These are phyloP conservation scores for Kodamaea neixiangensis DNA, from an alignment of 805 yeast genomes.

Conservation along the genomic window DNA sequence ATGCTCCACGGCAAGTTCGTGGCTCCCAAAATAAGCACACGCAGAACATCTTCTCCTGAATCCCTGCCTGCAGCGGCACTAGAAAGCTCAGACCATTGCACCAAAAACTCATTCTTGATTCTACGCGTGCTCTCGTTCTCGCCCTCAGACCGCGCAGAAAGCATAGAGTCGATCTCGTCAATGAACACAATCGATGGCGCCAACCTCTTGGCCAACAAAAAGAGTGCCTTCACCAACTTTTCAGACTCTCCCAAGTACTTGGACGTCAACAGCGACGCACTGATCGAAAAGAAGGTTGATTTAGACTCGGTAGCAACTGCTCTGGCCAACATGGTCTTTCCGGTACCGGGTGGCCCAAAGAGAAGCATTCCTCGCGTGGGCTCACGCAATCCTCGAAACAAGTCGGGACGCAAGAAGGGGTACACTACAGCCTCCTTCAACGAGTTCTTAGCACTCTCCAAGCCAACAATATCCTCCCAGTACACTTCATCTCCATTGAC, in stretches of 20 bases:
- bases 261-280: conserved; percentile 88
- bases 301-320: conserved; percentile 96
- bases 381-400: conserved; percentile 86
- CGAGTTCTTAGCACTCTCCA: conserved; percentile 84
- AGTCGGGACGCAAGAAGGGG: conserved; percentile 91
- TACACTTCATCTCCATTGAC: conserved; percentile 87
- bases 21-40: conserved; percentile 91
- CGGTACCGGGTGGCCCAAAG: conserved; percentile 99
- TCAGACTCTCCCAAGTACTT: conserved; percentile 91
- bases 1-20: conserved; percentile 96
- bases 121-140: conserved; percentile 89
- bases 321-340: conserved; percentile 94
- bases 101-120: conserved; percentile 88
- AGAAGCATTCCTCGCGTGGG: conserved; percentile 95
- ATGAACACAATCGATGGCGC: conserved; percentile 94
- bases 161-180: conserved; percentile 91
- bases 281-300: conserved; percentile 88
- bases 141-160: conserved; percentile 73
- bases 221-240: conserved; percentile 85
- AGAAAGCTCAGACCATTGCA: conserved; percentile 92
- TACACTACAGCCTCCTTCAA: conserved; percentile 94
- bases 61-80: conserved; percentile 79
- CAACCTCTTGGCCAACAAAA: conserved; percentile 77
- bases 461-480: conserved; percentile 96
- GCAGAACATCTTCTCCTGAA: conserved; percentile 37